phyloP scores from a whole-genome alignment of 1,139 yeast species.

The Protomyces arabidopsidicola region DNA sequence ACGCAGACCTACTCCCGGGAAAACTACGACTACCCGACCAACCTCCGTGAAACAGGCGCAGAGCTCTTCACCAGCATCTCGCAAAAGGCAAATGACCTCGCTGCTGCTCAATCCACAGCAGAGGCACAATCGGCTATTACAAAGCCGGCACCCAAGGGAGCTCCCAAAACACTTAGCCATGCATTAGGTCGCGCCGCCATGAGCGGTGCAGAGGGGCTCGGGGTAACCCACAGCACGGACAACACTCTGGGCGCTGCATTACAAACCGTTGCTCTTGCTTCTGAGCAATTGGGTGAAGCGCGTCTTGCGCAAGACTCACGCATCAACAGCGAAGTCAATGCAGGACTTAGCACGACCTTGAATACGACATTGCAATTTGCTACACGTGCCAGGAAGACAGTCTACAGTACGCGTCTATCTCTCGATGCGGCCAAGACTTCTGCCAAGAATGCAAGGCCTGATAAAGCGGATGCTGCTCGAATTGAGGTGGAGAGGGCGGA shows the following conservation, averaged over 20 bases:
- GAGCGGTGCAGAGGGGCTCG: slow-evolving; percentile 46
- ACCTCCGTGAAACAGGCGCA: slow-evolving; percentile 62
- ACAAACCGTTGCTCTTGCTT: slow-evolving; percentile 51
- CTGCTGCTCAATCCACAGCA: slow-evolving; percentile 70
- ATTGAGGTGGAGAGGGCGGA: slow-evolving; percentile 79
- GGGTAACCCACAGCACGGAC: slow-evolving; percentile 33
- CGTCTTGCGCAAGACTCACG: slow-evolving; percentile 77
- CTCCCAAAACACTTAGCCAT: slow-evolving; percentile 80
- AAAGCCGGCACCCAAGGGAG: slow-evolving; percentile 53
- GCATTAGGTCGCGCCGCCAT: slow-evolving; percentile 76
- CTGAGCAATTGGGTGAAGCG: slow-evolving; percentile 72
- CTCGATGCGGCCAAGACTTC: slow-evolving; percentile 75
- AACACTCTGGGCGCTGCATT: slow-evolving; percentile 49
- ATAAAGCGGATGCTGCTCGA: slow-evolving; percentile 55
- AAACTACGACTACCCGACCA: slow-evolving; percentile 82
- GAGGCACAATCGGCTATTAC: slow-evolving; percentile 79
- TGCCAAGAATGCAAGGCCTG: slow-evolving; percentile 64
- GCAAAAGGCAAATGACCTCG: slow-evolving; percentile 60
- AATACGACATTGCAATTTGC: slow-evolving; percentile 63
- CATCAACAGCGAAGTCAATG: slow-evolving; percentile 65
- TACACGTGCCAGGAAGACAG: slow-evolving; percentile 65
- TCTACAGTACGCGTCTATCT: slow-evolving; percentile 70
- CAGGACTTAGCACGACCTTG: slow-evolving; percentile 60
- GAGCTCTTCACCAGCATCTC: slow-evolving; percentile 69
- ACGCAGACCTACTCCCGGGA: slow-evolving; percentile 66